Base-by-base conservation (phyloP, 208 protist genomes). In the Crithidia brevicula region DNA sequence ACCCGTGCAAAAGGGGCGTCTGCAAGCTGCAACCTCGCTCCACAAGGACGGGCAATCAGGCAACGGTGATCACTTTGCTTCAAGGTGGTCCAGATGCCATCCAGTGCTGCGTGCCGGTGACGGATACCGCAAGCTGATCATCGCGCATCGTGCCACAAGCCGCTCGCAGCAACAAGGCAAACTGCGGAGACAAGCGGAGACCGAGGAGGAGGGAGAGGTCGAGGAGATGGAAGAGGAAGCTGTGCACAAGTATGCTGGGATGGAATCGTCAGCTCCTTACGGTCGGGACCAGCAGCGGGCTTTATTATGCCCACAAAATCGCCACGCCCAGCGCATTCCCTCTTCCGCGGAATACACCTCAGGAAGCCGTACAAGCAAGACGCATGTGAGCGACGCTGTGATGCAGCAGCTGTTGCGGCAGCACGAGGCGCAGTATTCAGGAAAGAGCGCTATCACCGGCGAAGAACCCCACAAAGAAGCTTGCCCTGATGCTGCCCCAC, bases 371-470 rank as follows among this genome's bases (percentile, higher is more conserved):
- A 28, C 25, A 6, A 23, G 25, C 11, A 63, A 52, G 43, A 30
- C 58, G n/a, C 58, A 52, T 18, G 58, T 63, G 38, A 63, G 58
- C 9, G 58, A 63, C 9, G 58, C 58, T 16, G 58, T 63, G 43
- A 20, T 63, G 58, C 58, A 63, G 43, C 58, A 63, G 43, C 30
- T 63, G 43, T 9, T 50, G 27, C 43, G 28, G 43, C 58, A 52
- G 6, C 46, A 50, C 30, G 40, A 4, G 10, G 43, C 25, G 11
- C 28, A 40, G 36, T 13, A 40, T 7, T 16, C 36, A 40, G 15
- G 15, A 13, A 7, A 7, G 36, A 13, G 10, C 15, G 8, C 15
- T 1, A 2, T 13, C 15, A 40, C 36, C 36, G 36, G 1, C 36
- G 36, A 40, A 40, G 36, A 40, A 13, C 8, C 36, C 10, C 36